Evolutionary conservation across 495 filamentous ascomycete genomes (phyloP), one percentile per base, ranked within the genome.

Genomic region (Penicillium paradoxum): DNA sequence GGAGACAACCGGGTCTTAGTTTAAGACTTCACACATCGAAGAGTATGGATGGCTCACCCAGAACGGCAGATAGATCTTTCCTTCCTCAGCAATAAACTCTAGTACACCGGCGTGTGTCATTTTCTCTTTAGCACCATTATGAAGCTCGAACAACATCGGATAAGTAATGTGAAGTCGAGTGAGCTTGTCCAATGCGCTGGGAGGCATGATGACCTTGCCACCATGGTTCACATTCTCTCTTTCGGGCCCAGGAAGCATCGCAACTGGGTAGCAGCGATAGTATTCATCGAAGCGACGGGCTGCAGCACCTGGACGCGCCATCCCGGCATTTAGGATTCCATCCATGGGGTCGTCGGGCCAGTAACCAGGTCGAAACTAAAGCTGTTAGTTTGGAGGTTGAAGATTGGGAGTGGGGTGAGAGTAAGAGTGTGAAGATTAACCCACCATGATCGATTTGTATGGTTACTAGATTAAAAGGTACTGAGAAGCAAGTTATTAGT

Each of bases 21-120:
- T n/a, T n/a, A n/a, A n/a, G n/a, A 45, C 17, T 11, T 25, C 4
- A 32, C 14, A 33, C 33, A 17, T 10, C 15, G 43, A 21, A 7
- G 15, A n/a, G 14, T 34, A 11, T 8, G 30, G 25, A 41, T 5
- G 19, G 65, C 84, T 59, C 75, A 95, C 90, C 93, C 93, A 98
- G 63, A 88, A 87, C 40, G 93, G 93, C 49, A 98, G 73, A 73
- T 98, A 98, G 6, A 95, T 90, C 65, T 93, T 88, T 25, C 93
- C 93, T 69, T 98, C 93, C 66, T 97, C 93, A 9, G 93, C 93
- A 50, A 96, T 91, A 65, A 98, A 98, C 65, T 98, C 93, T 55
- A 98, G 70, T 42, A 97, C 95, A 73, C 93, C 93, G 6, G 88
- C 91, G 72, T 98, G 95, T 19, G 90, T 89, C 65, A 83, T 82